A percentile compares a stretch with the other conserved stretches of the same genome.
phyloP scores from a whole-genome alignment of 2,329 filamentous ascomycete genomes.

The Cytospora piceae region DNA sequence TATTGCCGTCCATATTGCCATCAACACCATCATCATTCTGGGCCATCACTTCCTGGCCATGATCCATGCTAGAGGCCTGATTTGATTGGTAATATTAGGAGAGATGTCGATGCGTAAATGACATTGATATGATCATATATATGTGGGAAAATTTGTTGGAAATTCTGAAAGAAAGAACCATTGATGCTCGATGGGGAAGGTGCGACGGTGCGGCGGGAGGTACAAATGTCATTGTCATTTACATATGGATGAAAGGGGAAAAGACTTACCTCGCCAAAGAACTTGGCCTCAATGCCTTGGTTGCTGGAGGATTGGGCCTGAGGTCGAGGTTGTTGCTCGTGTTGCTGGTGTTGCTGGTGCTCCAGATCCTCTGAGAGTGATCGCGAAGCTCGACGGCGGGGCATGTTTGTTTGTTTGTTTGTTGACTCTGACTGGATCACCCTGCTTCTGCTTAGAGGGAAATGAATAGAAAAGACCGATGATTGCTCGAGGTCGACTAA shows the following conservation, averaged over 20 bases:
- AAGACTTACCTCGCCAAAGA: slow-evolving; percentile 27
- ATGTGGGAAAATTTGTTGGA: too few relatives aligned
- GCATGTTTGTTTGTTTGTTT: slow-evolving; percentile 16
- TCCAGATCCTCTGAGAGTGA: background rate
- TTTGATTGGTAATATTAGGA: background rate
- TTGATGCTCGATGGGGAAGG: background rate
- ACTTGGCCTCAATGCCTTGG: slow-evolving; percentile 12
- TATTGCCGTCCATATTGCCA: slow-evolving; percentile 3
- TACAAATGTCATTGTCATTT: too few relatives aligned
- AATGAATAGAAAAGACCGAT: background rate
- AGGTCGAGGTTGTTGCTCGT: background rate
- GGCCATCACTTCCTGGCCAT: background rate
- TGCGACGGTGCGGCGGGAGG: background rate
- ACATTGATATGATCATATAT: background rate
- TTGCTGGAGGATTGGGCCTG: background rate
- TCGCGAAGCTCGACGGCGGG: slow-evolving; percentile 13
- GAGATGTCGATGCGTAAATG: background rate
- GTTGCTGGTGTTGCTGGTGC: slow-evolving; percentile 1
- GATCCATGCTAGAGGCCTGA: background rate
- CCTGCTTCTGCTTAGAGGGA: too few relatives aligned
- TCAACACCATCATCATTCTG: slow-evolving; percentile 9
- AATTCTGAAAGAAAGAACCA: too few relatives aligned
- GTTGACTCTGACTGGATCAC: background rate
- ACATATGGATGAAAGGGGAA: too few relatives aligned
- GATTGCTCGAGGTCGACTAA: background rate